Base-by-base conservation (phyloP, 768 basidiomycete species). In the Symmetrospora coprosmae region DNA sequence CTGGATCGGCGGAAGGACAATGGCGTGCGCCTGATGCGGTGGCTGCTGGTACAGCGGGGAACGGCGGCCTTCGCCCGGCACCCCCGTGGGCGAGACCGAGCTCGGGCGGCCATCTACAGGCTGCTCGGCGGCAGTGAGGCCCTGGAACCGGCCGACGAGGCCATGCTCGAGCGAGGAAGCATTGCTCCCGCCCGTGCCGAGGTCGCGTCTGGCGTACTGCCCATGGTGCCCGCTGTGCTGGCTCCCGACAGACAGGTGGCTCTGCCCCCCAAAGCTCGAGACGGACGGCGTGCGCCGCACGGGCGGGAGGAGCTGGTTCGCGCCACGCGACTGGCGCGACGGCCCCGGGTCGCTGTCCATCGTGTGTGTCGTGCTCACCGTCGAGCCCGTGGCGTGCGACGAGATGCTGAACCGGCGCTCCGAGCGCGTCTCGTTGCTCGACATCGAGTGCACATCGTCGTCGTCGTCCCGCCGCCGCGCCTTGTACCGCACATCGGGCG, bases 361-460 rank as follows among this genome's bases (percentile, higher is more conserved):
- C 7, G 35, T 45, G 41, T 38, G 14, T 17, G 23, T 60, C 21
- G 40, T 38, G 16, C 3, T 63, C 58, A 27, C 64, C 2, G 60
- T 60, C 5, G 64, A 62, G 34, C 62, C 64, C 16, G 65, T 67
- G 31, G 63, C 65, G 17, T 67, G 64, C 21, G 62, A 63, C 52
- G 67, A 65, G 49, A 67, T 51, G 9, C 65, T 67, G 47, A 65
- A 66, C 2, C 66, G 43, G 28, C 68, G 40, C 6, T 62, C 62
- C 27, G 63, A 61, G 65, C 84, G 84, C 30, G 89, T 76, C 66
- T 89, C 88, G 46, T 85, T 87, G 28, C 85, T 87, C 53, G 86
- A 87, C 80, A 87, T 85, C 30, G 88, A 90, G 69, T 85, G 86
- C 68, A 88, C 87, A 69, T 89, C 88, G 53, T 66, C 68, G 73